Evolutionary conservation across 2,329 filamentous ascomycete genomes (phyloP), one percentile per base, ranked within the genome.

Genomic region (Aureobasidium namibiae): DNA sequence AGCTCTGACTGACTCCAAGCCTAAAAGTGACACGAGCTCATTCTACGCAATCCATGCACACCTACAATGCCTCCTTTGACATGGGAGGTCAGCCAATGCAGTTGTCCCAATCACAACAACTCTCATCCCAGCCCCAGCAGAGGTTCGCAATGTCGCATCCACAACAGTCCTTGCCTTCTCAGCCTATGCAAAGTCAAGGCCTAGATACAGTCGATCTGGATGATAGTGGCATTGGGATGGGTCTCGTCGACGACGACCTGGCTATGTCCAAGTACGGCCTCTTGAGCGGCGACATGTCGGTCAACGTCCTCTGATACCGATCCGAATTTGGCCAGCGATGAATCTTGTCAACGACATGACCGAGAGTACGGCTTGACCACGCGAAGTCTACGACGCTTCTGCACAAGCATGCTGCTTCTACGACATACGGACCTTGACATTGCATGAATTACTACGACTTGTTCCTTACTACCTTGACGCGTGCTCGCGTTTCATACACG

Each of bases 141-240:
- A 53, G 26, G 5, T 60, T 54, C 23, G 29, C 48, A 39, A 45
- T 59, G 46, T 38, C 56, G 10, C 44, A 31, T 33, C 63, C 61
- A 21, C 49, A 60, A 26, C 60, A 56, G 24, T 50, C 63, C 14
- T 61, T 62, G 31, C 65, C 65, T 26, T 61, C 61, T 18, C 61
- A 63, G 36, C 53, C 45, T 16, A 57, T 56, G n/a, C 52, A 59
- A 23, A 41, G 21, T 13, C 45, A 59, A n/a, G 56, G 56, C 49
- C 56, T 49, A 4, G 48, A 67, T 36, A 67, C 70, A 33, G 56
- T 65, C 7, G 70, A 73, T 60, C 65, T 73, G 29, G 71, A 73
- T 59, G 71, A 73, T 61, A 71, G 69, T 48, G 71, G 71, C 21
- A 73, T 73, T 41, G 70, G 70, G 24, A 69, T 73, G 68, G 64